These are phyloP conservation scores for Centaurea solstitialis DNA, from an alignment of 129 eudicot genomes.

Conservation along the genomic window DNA sequence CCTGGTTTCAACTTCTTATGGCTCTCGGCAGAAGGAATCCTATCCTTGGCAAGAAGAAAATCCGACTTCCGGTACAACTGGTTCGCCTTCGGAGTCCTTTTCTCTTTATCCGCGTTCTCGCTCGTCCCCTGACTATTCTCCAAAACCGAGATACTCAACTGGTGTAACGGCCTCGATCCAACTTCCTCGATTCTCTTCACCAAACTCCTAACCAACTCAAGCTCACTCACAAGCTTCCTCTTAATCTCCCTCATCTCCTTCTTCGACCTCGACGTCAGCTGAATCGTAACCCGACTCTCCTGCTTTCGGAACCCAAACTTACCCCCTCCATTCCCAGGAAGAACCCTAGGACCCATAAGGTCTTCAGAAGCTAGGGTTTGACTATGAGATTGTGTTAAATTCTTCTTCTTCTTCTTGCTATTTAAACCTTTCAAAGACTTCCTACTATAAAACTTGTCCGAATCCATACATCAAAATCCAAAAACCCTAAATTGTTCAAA, in stretches of 20 bases:
- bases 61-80: slow-evolving; percentile 61
- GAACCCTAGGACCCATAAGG: slow-evolving; percentile 30
- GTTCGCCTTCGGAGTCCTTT: slow-evolving; percentile 64
- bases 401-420: slow-evolving; percentile 23
- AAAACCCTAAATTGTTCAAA: slow-evolving; percentile 28
- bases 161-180: slow-evolving; percentile 47
- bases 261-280: slow-evolving; percentile 56
- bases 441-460: slow-evolving; percentile 42
- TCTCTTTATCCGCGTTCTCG: slow-evolving; percentile 57
- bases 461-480: slow-evolving; percentile 42
- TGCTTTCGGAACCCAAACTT: slow-evolving; percentile 49
- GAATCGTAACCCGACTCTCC: slow-evolving; percentile 62
- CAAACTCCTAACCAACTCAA: slow-evolving; percentile 61
- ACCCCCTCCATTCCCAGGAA: slow-evolving; percentile 39
- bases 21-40: slow-evolving; percentile 44
- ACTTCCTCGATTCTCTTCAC: slow-evolving; percentile 69
- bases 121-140: slow-evolving; percentile 43
- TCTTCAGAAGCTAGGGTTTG: slow-evolving; percentile 32
- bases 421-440: slow-evolving; percentile 51
- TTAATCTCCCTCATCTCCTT: slow-evolving; percentile 57
- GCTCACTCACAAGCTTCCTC: slow-evolving; percentile 76
- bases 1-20: slow-evolving; percentile 55
- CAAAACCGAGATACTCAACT: slow-evolving; percentile 48
- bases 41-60: slow-evolving; percentile 65
- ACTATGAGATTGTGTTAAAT: slow-evolving; percentile 1